Evolutionary conservation across 257 asterid species (phyloP), one percentile per base, ranked within the genome.

Genomic region (Pogostemon cablin): DNA sequence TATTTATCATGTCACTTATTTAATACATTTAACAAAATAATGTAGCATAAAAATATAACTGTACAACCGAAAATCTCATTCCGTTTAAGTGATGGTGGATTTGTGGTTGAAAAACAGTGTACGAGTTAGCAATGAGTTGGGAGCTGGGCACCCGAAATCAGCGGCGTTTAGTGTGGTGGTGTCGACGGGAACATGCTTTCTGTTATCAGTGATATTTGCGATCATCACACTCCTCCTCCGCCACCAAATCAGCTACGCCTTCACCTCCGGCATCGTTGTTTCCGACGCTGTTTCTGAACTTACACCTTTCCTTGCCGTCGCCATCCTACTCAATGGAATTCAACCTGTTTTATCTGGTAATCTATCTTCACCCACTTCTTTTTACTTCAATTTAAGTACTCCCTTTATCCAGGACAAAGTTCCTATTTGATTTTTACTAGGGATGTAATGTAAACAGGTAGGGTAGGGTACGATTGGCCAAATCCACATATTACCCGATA

Each of bases 331-430:
- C 50, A 86, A 86, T 47, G 92, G 96, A 5, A 60, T 87, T 72
- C 96, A 87, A 52, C 95, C 95, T 6, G 96, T 87, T 77, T 72
- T 90, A 56, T 84, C 96, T 0, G 96, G 95, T 89, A 85, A 53
- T 52, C 3, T 48, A 25, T 42, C 4, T 57, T 1, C 15, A n/a
- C 6, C 17, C 2, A 2, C 17, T 46, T 8, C 4, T 38, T 35
- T 12, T 55, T 38, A 9, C 3, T 25, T 20, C 5, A 4, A 35
- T 38, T 60, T 38, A 5, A 8, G 0, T 37, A 11, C 46, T 15
- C n/a, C 25, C 8, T 11, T 38, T 25, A 2, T 4, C 34, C 15
- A 15, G 0, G 15, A 15, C 15, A 15, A 15, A 15, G 15, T 15
- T 15, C 15, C 15, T 15, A 15, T 15, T 15, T 15, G 15, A 0